Percentiles rank a stretch among this genome's conserved stretches.
These are phyloP conservation scores for Gossypium lobatum DNA, from an alignment of 441 rosid genomes.

Conservation along the genomic window DNA sequence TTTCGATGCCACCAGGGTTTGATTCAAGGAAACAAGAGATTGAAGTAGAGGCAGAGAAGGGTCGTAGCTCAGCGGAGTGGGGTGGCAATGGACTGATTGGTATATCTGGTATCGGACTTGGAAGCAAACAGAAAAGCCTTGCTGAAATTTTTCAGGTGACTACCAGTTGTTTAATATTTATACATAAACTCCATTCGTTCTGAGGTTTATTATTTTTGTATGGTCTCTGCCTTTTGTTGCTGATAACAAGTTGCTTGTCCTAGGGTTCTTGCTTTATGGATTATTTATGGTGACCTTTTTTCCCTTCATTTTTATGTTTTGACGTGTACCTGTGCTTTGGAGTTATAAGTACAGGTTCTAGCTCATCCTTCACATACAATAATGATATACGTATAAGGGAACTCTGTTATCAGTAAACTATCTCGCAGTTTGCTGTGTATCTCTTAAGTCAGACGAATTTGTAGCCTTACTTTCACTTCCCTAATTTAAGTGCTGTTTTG, in stretches of 20 bases:
- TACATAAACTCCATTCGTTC: not conserved
- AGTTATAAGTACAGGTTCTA: not conserved
- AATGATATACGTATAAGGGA: not conserved
- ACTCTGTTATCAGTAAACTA: not conserved
- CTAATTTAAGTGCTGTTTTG: not conserved
- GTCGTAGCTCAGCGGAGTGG: conserved; percentile 51
- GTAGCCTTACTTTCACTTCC: not conserved
- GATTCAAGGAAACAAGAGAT: conserved; percentile 57
- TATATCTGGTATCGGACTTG: conserved; percentile 62
- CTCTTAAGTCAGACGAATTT: not conserved
- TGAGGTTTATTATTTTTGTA: not conserved
- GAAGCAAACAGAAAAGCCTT: conserved; percentile 17
- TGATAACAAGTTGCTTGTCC: not conserved
- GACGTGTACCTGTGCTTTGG: not conserved
- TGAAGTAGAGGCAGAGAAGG: conserved; percentile 38
- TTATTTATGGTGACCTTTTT: not conserved
- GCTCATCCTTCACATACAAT: not conserved
- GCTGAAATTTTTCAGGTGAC: conserved; percentile 87
- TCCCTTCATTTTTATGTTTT: not conserved
- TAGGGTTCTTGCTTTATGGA: not conserved
- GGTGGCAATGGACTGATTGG: conserved; percentile 87
- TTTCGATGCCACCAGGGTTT: conserved; percentile 84
- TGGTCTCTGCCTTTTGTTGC: conserved; percentile 2
- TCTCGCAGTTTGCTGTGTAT: not conserved
- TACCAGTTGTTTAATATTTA: not conserved